Conservation (phyloP, 495 filamentous ascomycete genomes). For the Evansstolkia leycettana region DNA sequence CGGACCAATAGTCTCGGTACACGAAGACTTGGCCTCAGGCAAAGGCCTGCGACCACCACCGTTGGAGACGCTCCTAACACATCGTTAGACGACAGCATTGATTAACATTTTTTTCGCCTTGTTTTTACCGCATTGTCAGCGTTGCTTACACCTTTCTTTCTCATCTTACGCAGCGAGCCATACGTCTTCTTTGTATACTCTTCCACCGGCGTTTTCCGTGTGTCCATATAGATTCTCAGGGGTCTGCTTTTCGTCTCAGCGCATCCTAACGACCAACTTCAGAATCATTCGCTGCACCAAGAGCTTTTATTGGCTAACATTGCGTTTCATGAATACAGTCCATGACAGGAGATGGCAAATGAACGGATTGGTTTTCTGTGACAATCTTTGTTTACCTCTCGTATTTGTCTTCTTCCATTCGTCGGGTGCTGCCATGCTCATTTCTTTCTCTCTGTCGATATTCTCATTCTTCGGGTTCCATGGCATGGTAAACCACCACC, state of each 20-base stretch:
- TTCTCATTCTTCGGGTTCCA: no score
- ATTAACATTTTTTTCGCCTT: constrained; percentile 10
- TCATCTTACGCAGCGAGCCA: background rate
- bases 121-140: background rate
- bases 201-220: background rate
- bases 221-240: background rate
- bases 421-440: no score
- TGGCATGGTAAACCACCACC: no score
- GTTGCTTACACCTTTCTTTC: background rate
- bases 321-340: no score
- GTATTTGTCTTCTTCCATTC: no score
- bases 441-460: no score
- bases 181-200: background rate
- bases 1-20: constrained; percentile 29
- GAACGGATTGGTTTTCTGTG: no score
- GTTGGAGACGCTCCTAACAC: constrained; percentile 21
- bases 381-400: no score
- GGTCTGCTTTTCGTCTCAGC: background rate
- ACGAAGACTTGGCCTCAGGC: constrained; percentile 25
- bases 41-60: constrained; percentile 18
- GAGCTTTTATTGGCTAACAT: constrained; percentile 4
- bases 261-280: constrained; percentile 6
- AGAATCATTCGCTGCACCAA: background rate
- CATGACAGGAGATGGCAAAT: no score
- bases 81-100: constrained; percentile 23